Evolutionary conservation across 2,329 filamentous ascomycete species (phyloP).

Genomic region (Zelopaecilomyces penicillatus): DNA sequence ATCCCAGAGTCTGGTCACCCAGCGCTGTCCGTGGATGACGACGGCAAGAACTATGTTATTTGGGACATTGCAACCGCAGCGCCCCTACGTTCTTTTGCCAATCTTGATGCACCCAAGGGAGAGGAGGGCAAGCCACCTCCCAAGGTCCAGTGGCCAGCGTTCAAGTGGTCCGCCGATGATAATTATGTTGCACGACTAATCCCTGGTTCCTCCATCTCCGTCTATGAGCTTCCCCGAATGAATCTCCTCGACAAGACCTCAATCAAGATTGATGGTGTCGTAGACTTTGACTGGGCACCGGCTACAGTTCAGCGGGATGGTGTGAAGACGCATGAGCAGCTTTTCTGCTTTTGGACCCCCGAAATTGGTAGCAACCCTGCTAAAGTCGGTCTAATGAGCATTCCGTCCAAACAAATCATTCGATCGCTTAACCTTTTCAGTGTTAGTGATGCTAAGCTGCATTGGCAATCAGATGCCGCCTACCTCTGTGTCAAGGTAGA

Average conservation of each 20-base stretch:
- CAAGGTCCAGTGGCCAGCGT: conserved; percentile 95
- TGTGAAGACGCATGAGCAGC: conserved; percentile 86
- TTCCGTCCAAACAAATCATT: conserved; percentile 89
- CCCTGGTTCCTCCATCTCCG: conserved; percentile 78
- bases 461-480: conserved; percentile 92
- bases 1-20: conserved; percentile 84
- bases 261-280: conserved; percentile 92
- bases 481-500: conserved; percentile 99
- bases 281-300: conserved; percentile 98
- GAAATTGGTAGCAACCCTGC: conserved; percentile 97
- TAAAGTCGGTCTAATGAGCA: conserved; percentile 92
- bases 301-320: conserved; percentile 73
- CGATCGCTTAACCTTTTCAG: conserved; percentile 96
- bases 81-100: conserved; percentile 87
- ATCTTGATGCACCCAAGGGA: conserved; percentile 64
- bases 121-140: conserved; percentile 57
- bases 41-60: conserved; percentile 98
- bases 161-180: conserved; percentile 98
- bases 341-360: conserved; percentile 97
- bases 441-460: conserved; percentile 92
- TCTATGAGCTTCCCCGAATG: conserved; percentile 87
- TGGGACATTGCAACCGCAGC: conserved; percentile 91
- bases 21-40: conserved; percentile 79
- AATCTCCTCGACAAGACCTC: conserved; percentile 81
- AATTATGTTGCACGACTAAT: conserved; percentile 92